phyloP scores from a whole-genome alignment of 768 basidiomycete species.

The Clitopilus hobsonii region DNA sequence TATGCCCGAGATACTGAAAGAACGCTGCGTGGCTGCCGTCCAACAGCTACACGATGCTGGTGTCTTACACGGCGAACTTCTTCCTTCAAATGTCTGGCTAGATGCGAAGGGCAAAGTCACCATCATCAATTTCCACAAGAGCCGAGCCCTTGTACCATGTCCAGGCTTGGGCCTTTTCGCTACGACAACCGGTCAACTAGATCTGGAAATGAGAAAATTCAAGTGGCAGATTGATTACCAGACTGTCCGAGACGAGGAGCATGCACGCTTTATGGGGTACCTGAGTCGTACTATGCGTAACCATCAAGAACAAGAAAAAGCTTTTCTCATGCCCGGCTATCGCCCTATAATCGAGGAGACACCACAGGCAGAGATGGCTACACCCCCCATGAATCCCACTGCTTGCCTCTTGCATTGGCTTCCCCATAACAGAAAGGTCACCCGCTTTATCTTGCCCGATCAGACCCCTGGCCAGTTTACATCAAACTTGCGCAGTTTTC shows the following conservation, averaged over 20 bases:
- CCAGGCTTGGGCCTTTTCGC: conserved; percentile 21
- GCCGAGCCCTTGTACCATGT: conserved; percentile 20
- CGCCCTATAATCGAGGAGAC: neutral
- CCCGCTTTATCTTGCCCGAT: conserved; percentile 16
- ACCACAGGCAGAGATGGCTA: neutral
- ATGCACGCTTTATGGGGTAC: neutral
- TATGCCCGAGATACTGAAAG: conserved; percentile 54
- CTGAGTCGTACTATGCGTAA: neutral
- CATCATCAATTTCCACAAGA: conserved; percentile 51
- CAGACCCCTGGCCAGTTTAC: conserved; percentile 12
- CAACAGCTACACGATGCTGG: conserved; percentile 41
- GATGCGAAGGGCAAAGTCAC: conserved; percentile 48
- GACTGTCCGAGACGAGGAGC: neutral
- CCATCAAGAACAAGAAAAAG: neutral
- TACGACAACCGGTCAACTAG: conserved; percentile 36
- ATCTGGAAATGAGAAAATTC: conserved; percentile 51
- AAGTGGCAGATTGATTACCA: conserved; percentile 19
- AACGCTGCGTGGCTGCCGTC: conserved; percentile 45
- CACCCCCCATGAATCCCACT: neutral
- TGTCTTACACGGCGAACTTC: conserved; percentile 43
- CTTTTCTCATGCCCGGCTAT: neutral
- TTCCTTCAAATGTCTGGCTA: conserved; percentile 50
- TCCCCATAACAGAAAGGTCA: neutral
- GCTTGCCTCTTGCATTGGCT: neutral
- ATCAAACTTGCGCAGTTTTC: neutral